phyloP scores from a whole-genome alignment of 768 basidiomycete genomes.

The Boletus speciosus region DNA sequence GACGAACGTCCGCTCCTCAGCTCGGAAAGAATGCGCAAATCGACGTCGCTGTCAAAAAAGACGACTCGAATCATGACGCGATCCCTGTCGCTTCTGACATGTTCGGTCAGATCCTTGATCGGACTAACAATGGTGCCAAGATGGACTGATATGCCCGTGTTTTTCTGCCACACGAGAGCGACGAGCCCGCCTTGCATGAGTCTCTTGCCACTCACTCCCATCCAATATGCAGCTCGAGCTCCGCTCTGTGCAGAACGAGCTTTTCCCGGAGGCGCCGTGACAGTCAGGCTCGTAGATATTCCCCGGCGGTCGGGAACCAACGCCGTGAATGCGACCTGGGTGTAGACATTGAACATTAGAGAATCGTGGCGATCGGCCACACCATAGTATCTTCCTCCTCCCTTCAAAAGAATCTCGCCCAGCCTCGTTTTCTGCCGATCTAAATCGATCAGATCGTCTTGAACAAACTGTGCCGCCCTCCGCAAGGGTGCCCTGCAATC shows the following conservation, averaged over 20 bases:
- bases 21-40: slow-evolving; percentile 44
- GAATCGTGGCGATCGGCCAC: slow-evolving; percentile 39
- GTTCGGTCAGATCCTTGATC: slow-evolving; percentile 43
- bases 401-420: slow-evolving; percentile 42
- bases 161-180: slow-evolving; percentile 50
- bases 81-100: slow-evolving; percentile 32
- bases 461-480: slow-evolving; percentile 45
- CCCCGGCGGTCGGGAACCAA: slow-evolving; percentile 50
- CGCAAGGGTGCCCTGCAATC: slow-evolving; percentile 49
- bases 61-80: slow-evolving; percentile 46
- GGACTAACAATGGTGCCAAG: slow-evolving; percentile 52
- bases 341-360: slow-evolving; percentile 62
- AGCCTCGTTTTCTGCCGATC: slow-evolving; percentile 36
- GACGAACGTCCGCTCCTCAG: slow-evolving; percentile 28
- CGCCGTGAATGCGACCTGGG: slow-evolving; percentile 46
- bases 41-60: slow-evolving; percentile 62
- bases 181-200: slow-evolving; percentile 62
- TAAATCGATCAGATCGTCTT: slow-evolving; percentile 39
- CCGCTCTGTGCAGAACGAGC: slow-evolving; percentile 41
- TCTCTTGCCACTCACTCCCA: slow-evolving; percentile 54
- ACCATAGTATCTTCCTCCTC: slow-evolving; percentile 60
- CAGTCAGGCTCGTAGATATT: slow-evolving; percentile 42
- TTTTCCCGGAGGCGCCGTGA: slow-evolving; percentile 55
- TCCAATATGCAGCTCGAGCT: slow-evolving; percentile 56
- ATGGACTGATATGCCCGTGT: slow-evolving; percentile 38